Base-by-base conservation (phyloP, 176 grass and related monocot species). In the Eremochloa ophiuroides region DNA sequence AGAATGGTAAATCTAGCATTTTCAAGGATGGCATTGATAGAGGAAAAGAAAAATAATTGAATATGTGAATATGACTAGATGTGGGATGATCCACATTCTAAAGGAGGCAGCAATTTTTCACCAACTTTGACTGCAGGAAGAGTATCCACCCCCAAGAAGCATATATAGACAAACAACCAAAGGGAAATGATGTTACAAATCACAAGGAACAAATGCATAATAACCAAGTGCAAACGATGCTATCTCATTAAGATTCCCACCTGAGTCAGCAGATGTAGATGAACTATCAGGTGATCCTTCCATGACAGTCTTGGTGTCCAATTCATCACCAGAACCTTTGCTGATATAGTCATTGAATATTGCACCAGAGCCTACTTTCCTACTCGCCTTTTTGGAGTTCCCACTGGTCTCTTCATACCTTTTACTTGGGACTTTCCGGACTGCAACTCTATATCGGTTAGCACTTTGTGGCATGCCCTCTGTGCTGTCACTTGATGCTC, bases 341-440 rank as follows among this genome's bases (percentile, higher is more conserved):
- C 83, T 90, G 28, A 80, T 71, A 55, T 42, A 29, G 40, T 59
- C 82, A 56, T 63, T 76, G 80, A 91, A 86, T 60, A 92, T 84
- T 53, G 76, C 6, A 50, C 73, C 27, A 70, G 77, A 64, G 15
- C 76, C 65, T 62, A 74, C 55, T 56, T 79, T 78, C 74, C 53
- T 28, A 8, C 7, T 69, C 28, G 75, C 73, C 68, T 86, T 80
- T 55, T 85, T 88, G 53, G 65, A 75, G 75, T 83, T 89, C 23
- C 48, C 56, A 18, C 22, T 71, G 30, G 18, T 31, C 25, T 87
- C 65, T 28, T 82, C 85, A 78, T 44, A 67, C 75, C 37, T 82
- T 86, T 80, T 89, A 44, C 28, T 86, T 76, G 91, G 20, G 73
- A 92, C 60, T 82, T 97, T 97, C 62, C 87, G 89, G 64, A 90